Base-by-base conservation (phyloP, 2,329 filamentous ascomycete species). In the Rhynchosporium graminicola region DNA sequence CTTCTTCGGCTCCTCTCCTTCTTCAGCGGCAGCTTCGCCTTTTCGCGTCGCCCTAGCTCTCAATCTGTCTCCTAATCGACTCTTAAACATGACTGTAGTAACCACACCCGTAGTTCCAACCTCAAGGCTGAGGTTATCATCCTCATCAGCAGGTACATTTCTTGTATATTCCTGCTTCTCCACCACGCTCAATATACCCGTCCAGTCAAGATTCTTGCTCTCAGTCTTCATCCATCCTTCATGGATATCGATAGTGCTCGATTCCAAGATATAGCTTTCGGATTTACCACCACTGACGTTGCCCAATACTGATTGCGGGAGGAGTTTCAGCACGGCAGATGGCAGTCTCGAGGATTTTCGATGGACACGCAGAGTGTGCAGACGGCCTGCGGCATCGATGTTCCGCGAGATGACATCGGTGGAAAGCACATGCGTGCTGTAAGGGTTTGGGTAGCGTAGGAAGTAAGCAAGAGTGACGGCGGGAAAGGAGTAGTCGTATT, bases 381-480 rank as follows among this genome's bases (percentile, higher is more conserved):
- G 81, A 56, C 88, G 87, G 69, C 90, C 89, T 1, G 89, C 90
- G n/a, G 77, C 82, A 76, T 94, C 90, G 76, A 91, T 85, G 75
- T 83, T 80, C 67, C 87, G 88, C 55, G 86, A 85, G 75, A 95
- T 91, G 71, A 90, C 92, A 76, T 95, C 91, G 76, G 90, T 92
- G 73, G 89, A 91, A 70, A 92, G 80, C 59, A 95, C 91, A 78
- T 95, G 91, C 67, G 84, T 87, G 68, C 87, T 88, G 79, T 94
- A 93, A 6, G 91, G 91, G 73, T 94, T 95, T 63, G 90, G 92
- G 78, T 95, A 95, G 68, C 91, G 90, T 56, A 95, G 87, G 78
- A 94, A 95, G 82, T 92, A 95, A 78, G 91, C 91, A 76, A 95
- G 87, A 55, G 90, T 92, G 65, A 95, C 91, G 75, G 90, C 90